phyloP scores from a whole-genome alignment of 345 rosid species.

The Combretum micranthum region DNA sequence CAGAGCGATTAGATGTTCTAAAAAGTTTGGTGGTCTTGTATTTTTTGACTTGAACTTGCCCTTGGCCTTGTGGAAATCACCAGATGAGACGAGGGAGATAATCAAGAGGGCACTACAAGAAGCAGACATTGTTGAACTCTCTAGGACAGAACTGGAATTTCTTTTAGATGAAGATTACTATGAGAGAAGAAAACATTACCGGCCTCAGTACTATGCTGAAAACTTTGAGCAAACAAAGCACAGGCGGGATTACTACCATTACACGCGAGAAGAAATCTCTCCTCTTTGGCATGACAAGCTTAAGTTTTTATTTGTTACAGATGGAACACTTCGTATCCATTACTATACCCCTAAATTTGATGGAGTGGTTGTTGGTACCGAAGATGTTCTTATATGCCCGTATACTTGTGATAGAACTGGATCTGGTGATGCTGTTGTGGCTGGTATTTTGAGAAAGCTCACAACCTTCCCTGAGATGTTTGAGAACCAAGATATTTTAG shows the following conservation, averaged over 20 bases:
- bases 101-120: slow-evolving; percentile 63
- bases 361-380: slow-evolving; percentile 76
- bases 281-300: slow-evolving; percentile 80
- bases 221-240: slow-evolving; percentile 57
- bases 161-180: slow-evolving; percentile 76
- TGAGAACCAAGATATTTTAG: slow-evolving; percentile 60
- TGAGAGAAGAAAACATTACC: slow-evolving; percentile 52
- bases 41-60: slow-evolving; percentile 80
- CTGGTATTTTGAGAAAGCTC: slow-evolving; percentile 78
- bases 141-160: slow-evolving; percentile 80
- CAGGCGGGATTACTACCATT: slow-evolving; percentile 63
- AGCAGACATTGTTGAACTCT: slow-evolving; percentile 73
- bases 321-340: slow-evolving; percentile 82
- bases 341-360: slow-evolving; percentile 68
- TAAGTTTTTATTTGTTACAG: slow-evolving; percentile 73
- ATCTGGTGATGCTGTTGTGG: slow-evolving; percentile 94
- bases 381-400: slow-evolving; percentile 83
- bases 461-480: slow-evolving; percentile 71
- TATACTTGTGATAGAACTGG: slow-evolving; percentile 93
- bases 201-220: slow-evolving; percentile 73
- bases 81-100: slow-evolving; percentile 57
- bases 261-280: slow-evolving; percentile 65
- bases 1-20: slow-evolving; percentile 62
- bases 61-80: slow-evolving; percentile 69
- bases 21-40: slow-evolving; percentile 68